Evolutionary conservation across 257 asterid genomes (phyloP).

Genomic region (Cordia subcordata): DNA sequence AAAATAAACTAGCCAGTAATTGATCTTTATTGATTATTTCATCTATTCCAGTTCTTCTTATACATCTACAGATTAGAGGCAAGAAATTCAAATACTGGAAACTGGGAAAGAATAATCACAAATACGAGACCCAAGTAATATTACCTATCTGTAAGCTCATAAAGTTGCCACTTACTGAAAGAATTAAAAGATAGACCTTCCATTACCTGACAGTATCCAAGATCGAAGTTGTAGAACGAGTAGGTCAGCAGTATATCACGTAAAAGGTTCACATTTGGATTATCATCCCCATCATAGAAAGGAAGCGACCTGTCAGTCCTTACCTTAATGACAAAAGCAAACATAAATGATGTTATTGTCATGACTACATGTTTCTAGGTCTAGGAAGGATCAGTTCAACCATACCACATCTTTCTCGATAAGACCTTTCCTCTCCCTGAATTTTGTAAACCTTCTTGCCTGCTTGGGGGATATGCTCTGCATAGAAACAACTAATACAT

Average conservation of each 20-base stretch:
- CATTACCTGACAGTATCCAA: slow-evolving; percentile 91
- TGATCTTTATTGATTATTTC: too few species aligned
- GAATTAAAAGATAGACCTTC: not conserved
- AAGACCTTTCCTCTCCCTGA: slow-evolving; percentile 95
- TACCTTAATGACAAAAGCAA: slow-evolving; percentile 45
- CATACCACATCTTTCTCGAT: slow-evolving; percentile 98
- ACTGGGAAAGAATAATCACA: not conserved
- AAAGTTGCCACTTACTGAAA: not conserved
- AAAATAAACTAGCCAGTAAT: too few species aligned
- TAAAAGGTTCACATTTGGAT: slow-evolving; percentile 76
- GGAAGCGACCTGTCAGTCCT: slow-evolving; percentile 85
- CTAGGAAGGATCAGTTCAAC: not conserved
- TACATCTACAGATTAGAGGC: too few species aligned
- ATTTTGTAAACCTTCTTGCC: slow-evolving; percentile 85
- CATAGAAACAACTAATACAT: not conserved
- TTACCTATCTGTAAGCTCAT: not conserved
- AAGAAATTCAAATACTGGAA: too few species aligned
- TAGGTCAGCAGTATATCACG: slow-evolving; percentile 90
- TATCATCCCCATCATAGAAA: slow-evolving; percentile 96
- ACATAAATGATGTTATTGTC: not conserved
- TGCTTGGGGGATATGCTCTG: slow-evolving; percentile 85
- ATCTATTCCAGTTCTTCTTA: too few species aligned
- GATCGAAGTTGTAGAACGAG: slow-evolving; percentile 98
- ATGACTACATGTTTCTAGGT: not conserved
- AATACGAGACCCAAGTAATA: not conserved